Percentiles rank a stretch among this genome's conserved stretches.
Evolutionary conservation across 345 rosid species (phyloP).

Genomic region (Balakata baccata): DNA sequence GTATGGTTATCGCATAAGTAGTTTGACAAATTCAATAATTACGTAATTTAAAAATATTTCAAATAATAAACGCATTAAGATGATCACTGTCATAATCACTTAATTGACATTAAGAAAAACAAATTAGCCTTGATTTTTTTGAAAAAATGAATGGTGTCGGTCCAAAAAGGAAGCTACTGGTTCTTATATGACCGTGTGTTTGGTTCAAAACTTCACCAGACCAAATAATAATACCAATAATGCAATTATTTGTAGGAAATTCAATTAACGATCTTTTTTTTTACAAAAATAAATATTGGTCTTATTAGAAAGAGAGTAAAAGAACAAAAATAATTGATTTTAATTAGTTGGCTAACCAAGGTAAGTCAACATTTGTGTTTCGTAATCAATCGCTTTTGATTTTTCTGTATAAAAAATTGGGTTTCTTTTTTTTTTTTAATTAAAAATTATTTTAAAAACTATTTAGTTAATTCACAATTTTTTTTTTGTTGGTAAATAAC

Average conservation of each 20-base stretch:
- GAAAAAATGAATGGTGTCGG: neutral
- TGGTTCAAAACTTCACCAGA: neutral
- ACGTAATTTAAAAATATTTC: neutral
- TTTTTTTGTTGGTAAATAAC: too few species aligned
- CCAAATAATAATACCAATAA: neutral
- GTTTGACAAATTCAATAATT: neutral
- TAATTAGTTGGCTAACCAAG: neutral
- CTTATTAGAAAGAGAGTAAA: too few species aligned
- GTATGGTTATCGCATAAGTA: too few species aligned
- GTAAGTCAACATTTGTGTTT: neutral
- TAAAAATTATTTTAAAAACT: neutral
- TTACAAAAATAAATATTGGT: too few species aligned
- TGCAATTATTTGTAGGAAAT: neutral
- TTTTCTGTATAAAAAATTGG: neutral
- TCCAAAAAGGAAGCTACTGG: constrained; percentile 8
- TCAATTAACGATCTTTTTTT: too few species aligned
- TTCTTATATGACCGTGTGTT: constrained; percentile 1
- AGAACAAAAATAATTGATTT: too few species aligned
- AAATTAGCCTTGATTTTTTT: neutral
- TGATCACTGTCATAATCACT: too few species aligned
- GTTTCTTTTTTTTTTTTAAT: neutral
- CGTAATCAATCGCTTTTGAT: neutral
- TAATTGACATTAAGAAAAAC: neutral
- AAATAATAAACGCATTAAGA: too few species aligned
- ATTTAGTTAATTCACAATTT: neutral